Base-by-base conservation (phyloP, 2,329 filamentous ascomycete species). In the Lachnellula suecica region DNA sequence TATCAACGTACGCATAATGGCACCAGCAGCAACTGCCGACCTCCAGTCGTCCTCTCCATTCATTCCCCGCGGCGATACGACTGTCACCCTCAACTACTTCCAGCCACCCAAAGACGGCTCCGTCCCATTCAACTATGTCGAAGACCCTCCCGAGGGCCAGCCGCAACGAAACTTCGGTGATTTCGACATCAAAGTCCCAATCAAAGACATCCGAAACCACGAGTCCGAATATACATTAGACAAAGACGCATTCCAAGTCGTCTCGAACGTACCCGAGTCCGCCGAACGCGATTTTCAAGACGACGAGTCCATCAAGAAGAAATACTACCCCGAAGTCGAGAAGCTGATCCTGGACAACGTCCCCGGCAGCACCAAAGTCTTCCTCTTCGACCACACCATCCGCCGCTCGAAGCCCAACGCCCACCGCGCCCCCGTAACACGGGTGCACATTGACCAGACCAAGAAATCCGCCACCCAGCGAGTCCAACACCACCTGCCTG, bases 381-480 rank as follows among this genome's bases (percentile, higher is more conserved):
- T 89, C 60, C 74, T 96, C 66, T 96, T 96, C 72, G 91, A 96
- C 75, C 89, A 96, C 74, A 96, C 91, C 7, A 83, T 96, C 68
- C 87, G 91, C n/a, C 82, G 88, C 38, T 75, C 82, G 10, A 67
- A 71, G 2, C 79, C 83, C 0, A 70, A 74, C 48, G 80, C 87
- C 0, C 69, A 70, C n/a, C 82, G 91, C 44, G 75, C 73, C 1
- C 90, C 91, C 2, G 90, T 95, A 0, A 81, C 76, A 11, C 71
- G 81, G 37, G 88, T 88, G 0, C 91, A 96, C 70, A 88, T 96
- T 57, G 91, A 96, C 68, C 91, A 96, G 71, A 94, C 90, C 0
- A 71, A 79, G 6, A 69, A 69, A 15, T 86, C 88, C 0, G 84
- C 88, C 0, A 78, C 72, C 9, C 76, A 81, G 67, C 87, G 91